A percentile compares a stretch with the other conserved stretches of the same genome.
Conservation (phyloP, 768 basidiomycete species). For the Dentipellis fragilis region DNA sequence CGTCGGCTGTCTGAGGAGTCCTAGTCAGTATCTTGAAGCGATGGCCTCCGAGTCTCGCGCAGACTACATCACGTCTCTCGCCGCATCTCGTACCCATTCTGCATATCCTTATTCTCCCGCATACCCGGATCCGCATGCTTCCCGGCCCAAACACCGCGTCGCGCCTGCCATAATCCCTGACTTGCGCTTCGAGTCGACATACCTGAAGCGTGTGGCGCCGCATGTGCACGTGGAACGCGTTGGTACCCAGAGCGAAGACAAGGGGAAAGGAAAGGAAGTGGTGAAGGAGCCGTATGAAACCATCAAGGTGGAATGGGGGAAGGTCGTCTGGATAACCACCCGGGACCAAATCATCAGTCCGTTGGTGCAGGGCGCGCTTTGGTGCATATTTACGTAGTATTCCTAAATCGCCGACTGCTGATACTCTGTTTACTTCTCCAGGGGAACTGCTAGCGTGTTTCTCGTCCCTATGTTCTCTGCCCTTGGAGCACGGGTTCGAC, state of each 20-base stretch:
- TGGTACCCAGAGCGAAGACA: conserved; percentile 14
- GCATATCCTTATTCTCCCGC: background rate
- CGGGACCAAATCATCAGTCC: conserved; percentile 64
- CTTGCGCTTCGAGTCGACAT: conserved; percentile 67
- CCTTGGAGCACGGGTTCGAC: background rate
- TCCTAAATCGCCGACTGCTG: background rate
- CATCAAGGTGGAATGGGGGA: conserved; percentile 43
- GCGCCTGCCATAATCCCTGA: conserved; percentile 46
- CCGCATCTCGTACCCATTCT: background rate
- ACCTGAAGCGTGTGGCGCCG: conserved; percentile 47
- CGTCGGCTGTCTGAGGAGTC: background rate
- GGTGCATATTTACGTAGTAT: conserved; percentile 31
- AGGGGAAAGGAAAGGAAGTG: conserved; percentile 21
- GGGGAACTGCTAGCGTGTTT: conserved; percentile 1
- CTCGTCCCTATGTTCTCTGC: background rate
- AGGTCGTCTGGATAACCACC: conserved; percentile 50
- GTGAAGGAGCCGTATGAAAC: conserved; percentile 15
- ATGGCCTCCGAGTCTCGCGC: conserved; percentile 11
- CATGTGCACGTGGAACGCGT: conserved; percentile 33
- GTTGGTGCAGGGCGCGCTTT: conserved; percentile 54
- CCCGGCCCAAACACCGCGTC: background rate
- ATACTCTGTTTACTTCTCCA: background rate
- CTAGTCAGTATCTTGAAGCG: background rate
- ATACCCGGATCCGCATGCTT: background rate
- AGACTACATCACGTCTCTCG: conserved; percentile 11